These are phyloP conservation scores for Taphrina sp. DNA, from an alignment of 1,139 yeast genomes.

Conservation along the genomic window DNA sequence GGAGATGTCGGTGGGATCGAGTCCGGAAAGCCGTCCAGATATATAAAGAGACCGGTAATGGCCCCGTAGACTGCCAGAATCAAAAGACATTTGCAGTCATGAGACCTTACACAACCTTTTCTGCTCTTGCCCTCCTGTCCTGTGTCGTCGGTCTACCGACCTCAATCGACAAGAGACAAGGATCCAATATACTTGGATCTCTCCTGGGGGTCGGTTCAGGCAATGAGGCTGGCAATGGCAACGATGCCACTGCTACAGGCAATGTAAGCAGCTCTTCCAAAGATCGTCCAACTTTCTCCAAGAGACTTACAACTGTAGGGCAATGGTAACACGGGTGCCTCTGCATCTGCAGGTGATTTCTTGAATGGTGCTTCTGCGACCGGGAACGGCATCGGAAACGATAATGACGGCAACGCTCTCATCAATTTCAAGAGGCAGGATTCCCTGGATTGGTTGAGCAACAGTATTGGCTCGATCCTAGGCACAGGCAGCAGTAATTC, in stretches of 20 bases:
- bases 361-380: neutral
- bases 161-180: no score
- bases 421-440: neutral
- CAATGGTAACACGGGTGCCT: constrained; percentile 3
- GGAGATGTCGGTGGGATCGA: no score
- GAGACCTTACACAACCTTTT: no score
- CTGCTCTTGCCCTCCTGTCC: no score
- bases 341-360: constrained; percentile 1
- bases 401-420: neutral
- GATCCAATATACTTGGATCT: neutral
- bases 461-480: constrained; percentile 4
- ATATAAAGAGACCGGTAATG: no score
- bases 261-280: neutral
- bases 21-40: no score
- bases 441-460: neutral
- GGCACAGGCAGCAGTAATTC: constrained; percentile 1
- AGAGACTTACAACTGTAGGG: neutral
- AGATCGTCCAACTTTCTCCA: neutral
- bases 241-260: constrained; percentile 3
- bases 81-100: no score
- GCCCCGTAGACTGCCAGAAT: no score
- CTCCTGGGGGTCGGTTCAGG: constrained; percentile 1
- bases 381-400: constrained; percentile 10
- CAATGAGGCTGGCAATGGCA: constrained; percentile 10
- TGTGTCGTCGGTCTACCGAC: no score